Evolutionary conservation across 768 basidiomycete species (phyloP), one percentile per base, ranked within the genome.

Genomic region (Trametes punicea): DNA sequence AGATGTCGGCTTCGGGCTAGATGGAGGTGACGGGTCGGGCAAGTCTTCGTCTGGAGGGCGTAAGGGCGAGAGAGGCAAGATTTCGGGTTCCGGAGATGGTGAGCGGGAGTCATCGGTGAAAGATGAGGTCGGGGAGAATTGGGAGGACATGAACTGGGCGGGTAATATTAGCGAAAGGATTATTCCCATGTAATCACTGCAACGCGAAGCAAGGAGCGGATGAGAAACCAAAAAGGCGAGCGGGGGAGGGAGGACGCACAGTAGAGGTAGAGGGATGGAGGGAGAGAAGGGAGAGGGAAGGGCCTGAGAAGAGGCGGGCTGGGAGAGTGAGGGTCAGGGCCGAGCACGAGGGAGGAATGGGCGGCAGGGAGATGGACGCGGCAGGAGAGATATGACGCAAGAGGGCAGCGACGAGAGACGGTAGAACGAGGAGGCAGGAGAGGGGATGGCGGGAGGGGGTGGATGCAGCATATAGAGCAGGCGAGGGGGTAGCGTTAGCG

Each of bases 141-240:
- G 60, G 51, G 65, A 55, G 54, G 55, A 61, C 67, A 68, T 68
- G 63, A 63, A 66, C 62, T 64, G 59, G 29, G 59, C 55, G 57
- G 67, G 65, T 50, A 68, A 68, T 57, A 68, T 60, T 40, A 68
- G 56, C 11, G 67, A 66, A 46, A 68, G 56, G 41, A 68, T 23
- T 62, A 66, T 68, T 68, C 67, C 67, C 67, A 68, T 68, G 65
- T 59, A 68, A 57, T 45, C 51, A 56, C 44, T 57, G 46, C 15
- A 29, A 34, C 29, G 46, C 46, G 51, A 36, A 16, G 18, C 10
- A 33, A 15, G 16, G 41, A 30, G 58, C 20, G 57, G 46, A 23
- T 40, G 41, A 57, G 36, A 18, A 31, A 36, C 50, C 51, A 48
- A 7, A 33, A 48, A 21, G 31, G 46, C 51, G 36, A 49, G 54